Evolutionary conservation across 169 alveolate genomes (phyloP), one percentile per base, ranked within the genome.

Genomic region (Plasmodium relictum): DNA sequence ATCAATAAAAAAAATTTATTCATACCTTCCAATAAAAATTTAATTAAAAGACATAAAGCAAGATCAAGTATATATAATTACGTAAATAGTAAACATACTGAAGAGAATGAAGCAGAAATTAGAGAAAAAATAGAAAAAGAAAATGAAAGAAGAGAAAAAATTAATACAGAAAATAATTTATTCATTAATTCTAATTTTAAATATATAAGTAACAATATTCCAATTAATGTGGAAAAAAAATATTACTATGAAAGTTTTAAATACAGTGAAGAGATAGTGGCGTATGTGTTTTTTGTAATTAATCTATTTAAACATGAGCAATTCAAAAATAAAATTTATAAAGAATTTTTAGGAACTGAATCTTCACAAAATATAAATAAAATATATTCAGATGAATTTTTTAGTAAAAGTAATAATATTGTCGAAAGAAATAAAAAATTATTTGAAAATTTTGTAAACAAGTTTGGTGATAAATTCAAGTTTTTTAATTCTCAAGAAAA

Each of bases 301-400:
- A 80, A 80, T 80, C 68, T 80, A 50, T 80, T 80, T 41, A 80
- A 68, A 22, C 90, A 80, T 80, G 90, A 80, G 68, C 90, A 80
- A 58, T 80, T 66, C 66, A 80, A 80, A 68, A 80, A 80, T 68
- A 66, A 52, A 39, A 45, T 80, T 18, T 80, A 80, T 50, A 80
- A 80, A 45, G 66, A 80, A 61, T 61, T 14, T 68, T 42, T 68
- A n/a, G 54, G 52, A 59, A 66, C 52, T 12, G 68, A 66, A 31
- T 20, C 50, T 6, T 41, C 63, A 42, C 69, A 80, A 20, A 42
- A 31, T 66, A 18, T 42, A 66, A 80, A 80, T 26, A 39, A 52
- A 2, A 3, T 50, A 16, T 31, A 31, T 18, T 37, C 58, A 12
- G 41, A 39, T 8, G 73, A 68, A 18, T 45, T 10, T 54, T 41